Conservation (phyloP, 2,329 filamentous ascomycete genomes). For the Pseudogymnoascus sp. region DNA sequence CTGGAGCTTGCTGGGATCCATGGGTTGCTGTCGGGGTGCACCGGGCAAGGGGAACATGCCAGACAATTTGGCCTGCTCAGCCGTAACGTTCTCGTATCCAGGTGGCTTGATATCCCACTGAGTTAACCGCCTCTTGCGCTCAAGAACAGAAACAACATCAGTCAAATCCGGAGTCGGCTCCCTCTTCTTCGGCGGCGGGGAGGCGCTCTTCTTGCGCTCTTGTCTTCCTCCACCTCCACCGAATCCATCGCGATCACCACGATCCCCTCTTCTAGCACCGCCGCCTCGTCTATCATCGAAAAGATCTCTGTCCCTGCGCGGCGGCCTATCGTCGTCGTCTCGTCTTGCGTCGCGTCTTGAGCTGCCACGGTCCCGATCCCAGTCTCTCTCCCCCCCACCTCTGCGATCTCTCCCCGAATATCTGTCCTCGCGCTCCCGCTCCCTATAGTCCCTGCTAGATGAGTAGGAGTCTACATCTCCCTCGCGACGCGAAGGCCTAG, state of each 20-base stretch:
- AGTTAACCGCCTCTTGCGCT: constrained; percentile 84
- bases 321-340: constrained; percentile 55
- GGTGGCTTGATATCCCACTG: constrained; percentile 99
- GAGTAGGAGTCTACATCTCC: constrained; percentile 80
- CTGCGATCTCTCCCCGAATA: constrained; percentile 64
- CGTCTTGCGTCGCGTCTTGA: constrained; percentile 54
- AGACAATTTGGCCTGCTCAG: constrained; percentile 96
- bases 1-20: constrained; percentile 89
- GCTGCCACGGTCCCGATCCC: constrained; percentile 62
- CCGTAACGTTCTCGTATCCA: constrained; percentile 95
- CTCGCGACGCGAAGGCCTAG: constrained; percentile 60
- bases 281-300: constrained; percentile 53
- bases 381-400: constrained; percentile 61
- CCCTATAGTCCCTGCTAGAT: constrained; percentile 83
- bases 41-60: constrained; percentile 98
- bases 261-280: constrained; percentile 36
- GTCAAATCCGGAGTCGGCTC: constrained; percentile 95
- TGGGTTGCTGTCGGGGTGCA: constrained; percentile 85
- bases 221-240: constrained; percentile 39
- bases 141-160: constrained; percentile 69
- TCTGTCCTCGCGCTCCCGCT: constrained; percentile 86
- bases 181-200: constrained; percentile 78
- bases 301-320: constrained; percentile 50
- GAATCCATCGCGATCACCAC: constrained; percentile 32
- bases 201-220: constrained; percentile 56